Conservation (phyloP, 768 basidiomycete species). For the Suillus occidentalis region DNA sequence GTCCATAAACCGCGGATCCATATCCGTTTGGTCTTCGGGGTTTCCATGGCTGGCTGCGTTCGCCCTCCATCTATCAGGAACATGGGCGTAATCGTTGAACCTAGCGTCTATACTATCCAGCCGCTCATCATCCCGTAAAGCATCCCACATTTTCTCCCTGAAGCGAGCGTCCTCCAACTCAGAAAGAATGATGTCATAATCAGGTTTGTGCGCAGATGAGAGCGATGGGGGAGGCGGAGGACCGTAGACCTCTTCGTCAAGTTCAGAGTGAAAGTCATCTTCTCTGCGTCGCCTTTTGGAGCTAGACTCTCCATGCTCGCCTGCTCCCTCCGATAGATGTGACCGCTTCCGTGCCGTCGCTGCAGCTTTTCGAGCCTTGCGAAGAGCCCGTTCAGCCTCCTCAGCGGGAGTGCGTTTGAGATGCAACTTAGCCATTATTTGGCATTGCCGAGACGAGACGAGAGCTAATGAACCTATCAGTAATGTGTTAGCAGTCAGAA, state of each 20-base stretch:
- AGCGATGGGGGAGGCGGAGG: constrained; percentile 26
- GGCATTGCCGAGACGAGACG: neutral
- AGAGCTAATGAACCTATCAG: neutral
- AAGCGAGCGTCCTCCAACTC: constrained; percentile 67
- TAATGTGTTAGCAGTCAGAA: neutral
- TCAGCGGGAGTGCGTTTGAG: constrained; percentile 68
- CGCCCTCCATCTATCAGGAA: constrained; percentile 69
- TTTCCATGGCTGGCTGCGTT: constrained; percentile 24
- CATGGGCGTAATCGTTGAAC: constrained; percentile 67
- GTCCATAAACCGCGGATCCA: constrained; percentile 56
- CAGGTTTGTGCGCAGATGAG: constrained; percentile 32
- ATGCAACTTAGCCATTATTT: constrained; percentile 47
- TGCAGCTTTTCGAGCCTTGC: constrained; percentile 49
- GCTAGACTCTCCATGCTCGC: constrained; percentile 13
- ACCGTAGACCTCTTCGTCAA: constrained; percentile 23
- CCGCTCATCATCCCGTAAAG: constrained; percentile 71
- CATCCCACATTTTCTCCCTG: constrained; percentile 70
- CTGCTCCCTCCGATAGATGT: constrained; percentile 16
- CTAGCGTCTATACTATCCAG: constrained; percentile 61
- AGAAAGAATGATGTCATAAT: constrained; percentile 49
- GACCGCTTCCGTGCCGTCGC: constrained; percentile 45
- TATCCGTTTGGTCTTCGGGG: constrained; percentile 39
- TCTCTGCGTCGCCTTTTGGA: constrained; percentile 10
- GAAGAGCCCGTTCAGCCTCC: constrained; percentile 43
- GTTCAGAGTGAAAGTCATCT: neutral